Conservation (phyloP, 768 basidiomycete species). For the Mycena belliarum region DNA sequence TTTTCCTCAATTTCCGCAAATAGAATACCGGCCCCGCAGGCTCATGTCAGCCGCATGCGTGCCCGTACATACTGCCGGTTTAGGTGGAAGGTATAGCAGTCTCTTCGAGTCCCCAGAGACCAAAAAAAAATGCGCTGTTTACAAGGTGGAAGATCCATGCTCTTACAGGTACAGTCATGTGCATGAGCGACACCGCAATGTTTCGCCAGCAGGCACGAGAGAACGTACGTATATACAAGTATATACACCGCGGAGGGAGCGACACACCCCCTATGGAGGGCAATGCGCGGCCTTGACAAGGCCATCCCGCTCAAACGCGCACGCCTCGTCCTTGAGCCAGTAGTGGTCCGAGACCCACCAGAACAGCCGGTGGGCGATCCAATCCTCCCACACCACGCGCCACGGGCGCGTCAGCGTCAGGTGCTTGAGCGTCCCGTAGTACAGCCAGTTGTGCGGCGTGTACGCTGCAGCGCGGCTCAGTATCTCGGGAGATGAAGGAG, state of each 20-base stretch:
- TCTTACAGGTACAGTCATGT: too few relatives aligned
- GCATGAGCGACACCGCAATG: too few relatives aligned
- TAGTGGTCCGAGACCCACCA: conserved; percentile 24
- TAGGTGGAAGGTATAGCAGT: too few relatives aligned
- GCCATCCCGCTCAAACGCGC: conserved; percentile 21
- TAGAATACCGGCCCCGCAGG: too few relatives aligned
- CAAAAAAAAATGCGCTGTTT: too few relatives aligned
- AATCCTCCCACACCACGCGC: conserved; percentile 25
- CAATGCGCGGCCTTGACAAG: conserved; percentile 17
- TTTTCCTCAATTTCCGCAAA: too few relatives aligned
- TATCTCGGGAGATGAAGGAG: neutral
- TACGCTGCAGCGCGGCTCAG: conserved; percentile 9
- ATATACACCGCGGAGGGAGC: too few relatives aligned
- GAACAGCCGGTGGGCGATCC: conserved; percentile 24
- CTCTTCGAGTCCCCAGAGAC: too few relatives aligned
- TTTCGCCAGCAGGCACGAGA: neutral
- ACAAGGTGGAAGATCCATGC: too few relatives aligned
- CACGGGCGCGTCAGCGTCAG: conserved; percentile 22
- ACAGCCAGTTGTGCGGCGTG: conserved; percentile 24
- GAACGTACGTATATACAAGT: neutral
- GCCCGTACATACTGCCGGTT: too few relatives aligned
- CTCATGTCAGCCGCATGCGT: too few relatives aligned
- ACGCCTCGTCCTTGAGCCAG: conserved; percentile 24
- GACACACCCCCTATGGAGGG: neutral
- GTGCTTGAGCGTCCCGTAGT: conserved; percentile 23